Evolutionary conservation across 257 asterid species (phyloP).

Genomic region (Forsythia suspensa): DNA sequence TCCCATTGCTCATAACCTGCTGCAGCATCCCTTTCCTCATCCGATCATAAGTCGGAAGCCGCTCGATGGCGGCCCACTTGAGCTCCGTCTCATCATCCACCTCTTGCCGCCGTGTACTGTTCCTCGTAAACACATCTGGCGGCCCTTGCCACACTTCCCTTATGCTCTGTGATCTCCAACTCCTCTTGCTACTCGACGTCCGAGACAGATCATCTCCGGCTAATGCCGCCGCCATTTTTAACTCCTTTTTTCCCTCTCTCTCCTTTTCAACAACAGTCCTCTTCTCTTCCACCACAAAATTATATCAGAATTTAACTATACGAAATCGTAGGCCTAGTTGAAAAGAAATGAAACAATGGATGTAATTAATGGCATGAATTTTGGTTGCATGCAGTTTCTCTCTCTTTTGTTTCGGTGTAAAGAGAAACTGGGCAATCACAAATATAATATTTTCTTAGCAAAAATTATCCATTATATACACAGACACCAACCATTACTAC

Average conservation of each 20-base stretch:
- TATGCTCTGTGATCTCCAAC: conserved; percentile 68
- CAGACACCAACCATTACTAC: background rate
- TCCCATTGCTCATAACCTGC: conserved; percentile 60
- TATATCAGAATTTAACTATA: background rate
- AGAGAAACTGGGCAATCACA: background rate
- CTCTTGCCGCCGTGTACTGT: conserved; percentile 56
- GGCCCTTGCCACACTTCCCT: conserved; percentile 70
- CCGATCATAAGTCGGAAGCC: conserved; percentile 75
- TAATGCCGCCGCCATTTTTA: conserved; percentile 48
- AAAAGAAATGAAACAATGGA: conserved; percentile 15
- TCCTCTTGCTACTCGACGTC: conserved; percentile 47
- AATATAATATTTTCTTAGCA: conserved; percentile 5
- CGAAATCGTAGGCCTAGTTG: background rate
- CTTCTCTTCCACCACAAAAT: background rate
- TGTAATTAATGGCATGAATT: background rate
- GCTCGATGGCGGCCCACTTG: conserved; percentile 86
- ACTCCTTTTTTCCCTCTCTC: no score
- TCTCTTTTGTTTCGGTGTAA: background rate
- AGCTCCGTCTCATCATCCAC: conserved; percentile 84
- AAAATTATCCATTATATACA: background rate
- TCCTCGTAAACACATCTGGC: conserved; percentile 57
- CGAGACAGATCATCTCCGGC: conserved; percentile 56
- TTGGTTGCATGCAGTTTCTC: conserved; percentile 16
- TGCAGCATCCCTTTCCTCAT: conserved; percentile 68
- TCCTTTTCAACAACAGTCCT: background rate